Evolutionary conservation across 345 rosid genomes (phyloP).

Genomic region (Eucalyptus polyanthemos): DNA sequence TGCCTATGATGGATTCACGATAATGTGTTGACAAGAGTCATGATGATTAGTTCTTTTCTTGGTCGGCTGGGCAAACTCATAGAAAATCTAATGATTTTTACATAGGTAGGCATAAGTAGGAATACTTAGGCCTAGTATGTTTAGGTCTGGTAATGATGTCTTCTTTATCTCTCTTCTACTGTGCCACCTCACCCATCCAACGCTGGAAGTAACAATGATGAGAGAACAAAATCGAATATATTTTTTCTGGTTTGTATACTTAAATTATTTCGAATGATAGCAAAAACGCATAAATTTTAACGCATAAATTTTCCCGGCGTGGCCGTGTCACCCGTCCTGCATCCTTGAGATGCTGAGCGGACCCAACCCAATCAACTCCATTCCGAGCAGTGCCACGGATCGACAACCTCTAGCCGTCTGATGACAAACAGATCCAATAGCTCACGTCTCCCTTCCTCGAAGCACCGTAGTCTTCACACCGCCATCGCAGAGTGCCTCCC

Average conservation of each 20-base stretch:
- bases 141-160: neutral
- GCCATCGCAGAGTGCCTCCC: neutral
- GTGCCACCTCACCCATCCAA: neutral
- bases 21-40: neutral
- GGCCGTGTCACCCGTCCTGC: neutral
- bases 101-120: neutral
- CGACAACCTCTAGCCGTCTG: neutral
- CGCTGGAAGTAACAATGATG: neutral
- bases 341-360: neutral
- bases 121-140: neutral
- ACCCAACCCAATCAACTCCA: neutral
- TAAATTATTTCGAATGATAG: neutral
- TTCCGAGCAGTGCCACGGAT: neutral
- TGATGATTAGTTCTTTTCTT: neutral
- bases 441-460: neutral
- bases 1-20: neutral
- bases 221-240: neutral
- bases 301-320: neutral
- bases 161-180: neutral
- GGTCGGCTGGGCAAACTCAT: neutral
- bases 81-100: neutral
- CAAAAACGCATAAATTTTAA: neutral
- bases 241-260: neutral
- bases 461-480: neutral
- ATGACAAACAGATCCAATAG: neutral